Evolutionary conservation across 1,284 basidiomycete genomes (phyloP), one percentile per base, ranked within the genome.

Genomic region (Bjerkandera adusta): DNA sequence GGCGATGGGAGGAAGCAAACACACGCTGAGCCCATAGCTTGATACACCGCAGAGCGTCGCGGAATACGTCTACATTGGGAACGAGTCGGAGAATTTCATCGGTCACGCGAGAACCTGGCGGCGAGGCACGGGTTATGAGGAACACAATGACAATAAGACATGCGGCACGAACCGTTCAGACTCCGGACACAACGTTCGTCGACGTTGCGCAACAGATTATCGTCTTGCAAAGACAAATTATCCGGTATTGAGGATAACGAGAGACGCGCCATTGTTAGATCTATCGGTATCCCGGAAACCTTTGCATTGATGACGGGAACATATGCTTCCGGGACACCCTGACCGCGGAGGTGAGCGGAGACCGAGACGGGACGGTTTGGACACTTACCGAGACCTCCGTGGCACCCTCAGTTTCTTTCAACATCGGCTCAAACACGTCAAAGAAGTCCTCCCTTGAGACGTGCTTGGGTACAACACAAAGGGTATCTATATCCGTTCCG

Each of bases 371-470:
- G 25, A 33, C 18, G 18, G 15, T 29, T 26, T 45, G 43, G 37
- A 3, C 21, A 79, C 91, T 62, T 61, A 96, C 93, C 56, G 94
- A 87, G 54, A 96, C 87, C 61, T 98, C 94, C 3, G 86, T 80
- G 16, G 85, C 90, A 22, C 92, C 95, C 37, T 95, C 91, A 57
- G 88, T 71, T 36, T 89, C 85, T 58, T 83, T 83, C 47, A 99
- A 73, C 89, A 98, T 93, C 26, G 80, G 75, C 64, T 94, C 92
- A 60, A 99, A 97, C 29, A 88, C 77, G 0, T 87, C 83, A 61
- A 98, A 98, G 71, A 99, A 99, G 71, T 99, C 93, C 60, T 97
- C 94, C 53, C 92, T 79, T 53, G 87, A 89, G 46, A 99, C 89
- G 67, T 98, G 93, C 66, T 94, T 92, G 4, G 96, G 96, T 24